Evolutionary conservation across 2,329 filamentous ascomycete genomes (phyloP).

Genomic region (Helotiales sp.): DNA sequence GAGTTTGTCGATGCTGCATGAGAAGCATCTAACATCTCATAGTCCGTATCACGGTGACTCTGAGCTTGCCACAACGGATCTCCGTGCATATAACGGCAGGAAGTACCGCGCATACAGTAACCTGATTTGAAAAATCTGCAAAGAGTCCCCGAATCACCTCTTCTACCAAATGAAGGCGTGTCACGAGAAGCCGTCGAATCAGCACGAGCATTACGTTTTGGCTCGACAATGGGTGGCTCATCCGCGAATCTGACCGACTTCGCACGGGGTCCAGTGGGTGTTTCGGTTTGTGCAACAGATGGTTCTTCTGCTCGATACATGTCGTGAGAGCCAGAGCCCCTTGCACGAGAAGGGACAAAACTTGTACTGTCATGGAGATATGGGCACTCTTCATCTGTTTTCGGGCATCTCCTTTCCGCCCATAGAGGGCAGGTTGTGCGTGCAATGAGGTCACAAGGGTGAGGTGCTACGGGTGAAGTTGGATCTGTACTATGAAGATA

Average conservation of each 20-base stretch:
- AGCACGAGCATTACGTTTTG: not conserved
- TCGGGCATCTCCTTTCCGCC: not conserved
- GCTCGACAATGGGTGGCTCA: not conserved
- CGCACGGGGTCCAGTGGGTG: not conserved
- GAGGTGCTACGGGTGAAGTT: not conserved
- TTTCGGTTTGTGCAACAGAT: not conserved
- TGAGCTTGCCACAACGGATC: not conserved
- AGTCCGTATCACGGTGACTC: not conserved
- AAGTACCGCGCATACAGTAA: not conserved
- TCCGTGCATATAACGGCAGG: not conserved
- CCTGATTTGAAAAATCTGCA: not conserved
- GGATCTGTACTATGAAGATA: slow-evolving; percentile 1
- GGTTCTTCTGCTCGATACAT: not conserved
- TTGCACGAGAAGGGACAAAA: not conserved
- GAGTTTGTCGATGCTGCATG: not conserved
- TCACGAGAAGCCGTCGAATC: not conserved
- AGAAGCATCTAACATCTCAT: not conserved
- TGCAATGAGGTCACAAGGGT: not conserved
- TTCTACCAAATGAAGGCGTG: not conserved
- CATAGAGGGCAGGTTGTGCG: not conserved
- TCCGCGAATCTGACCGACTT: slow-evolving; percentile 27
- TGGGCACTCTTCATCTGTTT: not conserved
- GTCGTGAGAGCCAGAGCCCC: not conserved
- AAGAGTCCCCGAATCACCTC: not conserved
- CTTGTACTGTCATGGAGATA: slow-evolving; percentile 1